Conservation (phyloP, 1,139 yeast genomes). For the Casaregolazyma lundiana region DNA sequence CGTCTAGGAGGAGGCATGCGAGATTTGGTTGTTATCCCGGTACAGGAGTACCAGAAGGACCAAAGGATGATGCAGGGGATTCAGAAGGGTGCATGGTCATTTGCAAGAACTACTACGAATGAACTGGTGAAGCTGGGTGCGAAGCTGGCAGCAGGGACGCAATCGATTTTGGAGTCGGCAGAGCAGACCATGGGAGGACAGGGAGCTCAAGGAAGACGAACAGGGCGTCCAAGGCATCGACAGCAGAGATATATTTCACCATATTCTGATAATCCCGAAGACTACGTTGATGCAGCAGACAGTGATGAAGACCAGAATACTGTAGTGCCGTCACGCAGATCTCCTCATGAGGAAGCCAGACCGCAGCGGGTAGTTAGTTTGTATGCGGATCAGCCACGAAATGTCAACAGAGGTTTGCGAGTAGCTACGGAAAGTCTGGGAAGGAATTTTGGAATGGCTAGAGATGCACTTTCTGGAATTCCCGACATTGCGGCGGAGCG, state of each 20-base stretch:
- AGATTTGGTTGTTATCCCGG: constrained; percentile 68
- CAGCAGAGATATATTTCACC: constrained; percentile 21
- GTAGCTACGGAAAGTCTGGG: constrained; percentile 72
- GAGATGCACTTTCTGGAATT: constrained; percentile 56
- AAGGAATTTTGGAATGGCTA: constrained; percentile 62
- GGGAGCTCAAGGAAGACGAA: constrained; percentile 43
- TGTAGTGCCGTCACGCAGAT: constrained; percentile 28
- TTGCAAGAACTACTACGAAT: constrained; percentile 74
- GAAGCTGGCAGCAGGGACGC: constrained; percentile 85
- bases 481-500: constrained; percentile 53
- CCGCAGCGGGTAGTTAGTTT: constrained; percentile 48
- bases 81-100: constrained; percentile 72
- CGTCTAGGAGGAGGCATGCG: constrained; percentile 75
- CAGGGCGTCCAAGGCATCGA: neutral
- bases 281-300: constrained; percentile 34
- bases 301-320: constrained; percentile 23
- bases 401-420: constrained; percentile 63
- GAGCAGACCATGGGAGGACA: constrained; percentile 72
- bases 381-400: constrained; percentile 80
- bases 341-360: constrained; percentile 20
- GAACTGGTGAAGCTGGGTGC: constrained; percentile 82
- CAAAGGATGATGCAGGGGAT: constrained; percentile 66
- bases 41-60: constrained; percentile 68
- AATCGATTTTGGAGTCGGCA: constrained; percentile 70
- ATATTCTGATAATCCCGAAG: constrained; percentile 28